These are phyloP conservation scores for Trichoderma sp. DNA, from an alignment of 2,329 filamentous ascomycete species.

Conservation along the genomic window DNA sequence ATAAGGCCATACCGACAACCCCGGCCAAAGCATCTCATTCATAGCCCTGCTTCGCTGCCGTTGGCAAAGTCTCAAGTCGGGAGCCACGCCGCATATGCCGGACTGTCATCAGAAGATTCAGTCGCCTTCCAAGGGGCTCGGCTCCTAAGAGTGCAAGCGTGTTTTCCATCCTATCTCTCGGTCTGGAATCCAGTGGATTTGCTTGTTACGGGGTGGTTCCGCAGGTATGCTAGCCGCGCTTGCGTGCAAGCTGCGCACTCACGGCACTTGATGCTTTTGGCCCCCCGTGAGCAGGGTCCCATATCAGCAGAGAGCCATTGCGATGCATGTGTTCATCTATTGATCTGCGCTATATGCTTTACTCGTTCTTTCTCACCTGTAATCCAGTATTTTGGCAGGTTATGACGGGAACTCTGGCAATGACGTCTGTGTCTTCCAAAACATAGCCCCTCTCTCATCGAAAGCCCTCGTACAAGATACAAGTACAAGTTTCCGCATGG, in stretches of 20 bases:
- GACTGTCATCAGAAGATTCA: not conserved
- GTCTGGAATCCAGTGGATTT: not conserved
- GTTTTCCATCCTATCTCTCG: not conserved
- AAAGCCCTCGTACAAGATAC: constrained; percentile 6
- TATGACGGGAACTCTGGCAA: not conserved
- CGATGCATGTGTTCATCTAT: not conserved
- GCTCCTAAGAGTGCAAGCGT: not conserved
- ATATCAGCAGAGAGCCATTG: not conserved
- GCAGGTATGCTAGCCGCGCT: not conserved
- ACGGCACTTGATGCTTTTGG: not conserved
- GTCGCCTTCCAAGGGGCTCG: not conserved
- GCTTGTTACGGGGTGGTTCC: not conserved
- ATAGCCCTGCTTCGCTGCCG: not conserved
- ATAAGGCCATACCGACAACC: constrained; percentile 6
- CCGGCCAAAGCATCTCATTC: constrained; percentile 9
- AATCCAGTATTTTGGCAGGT: not conserved
- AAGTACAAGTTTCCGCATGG: not conserved
- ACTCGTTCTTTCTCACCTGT: not conserved
- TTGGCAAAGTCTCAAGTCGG: not conserved
- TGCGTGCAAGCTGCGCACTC: not conserved
- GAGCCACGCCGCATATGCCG: not conserved
- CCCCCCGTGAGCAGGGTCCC: not conserved
- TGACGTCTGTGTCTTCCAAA: not conserved
- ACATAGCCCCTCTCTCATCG: not conserved
- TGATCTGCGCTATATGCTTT: not conserved